A percentile compares a stretch with the other conserved stretches of the same genome.
Conservation (phyloP, 164 flowering plant genomes). For the Chloranthus sessilifolius region DNA sequence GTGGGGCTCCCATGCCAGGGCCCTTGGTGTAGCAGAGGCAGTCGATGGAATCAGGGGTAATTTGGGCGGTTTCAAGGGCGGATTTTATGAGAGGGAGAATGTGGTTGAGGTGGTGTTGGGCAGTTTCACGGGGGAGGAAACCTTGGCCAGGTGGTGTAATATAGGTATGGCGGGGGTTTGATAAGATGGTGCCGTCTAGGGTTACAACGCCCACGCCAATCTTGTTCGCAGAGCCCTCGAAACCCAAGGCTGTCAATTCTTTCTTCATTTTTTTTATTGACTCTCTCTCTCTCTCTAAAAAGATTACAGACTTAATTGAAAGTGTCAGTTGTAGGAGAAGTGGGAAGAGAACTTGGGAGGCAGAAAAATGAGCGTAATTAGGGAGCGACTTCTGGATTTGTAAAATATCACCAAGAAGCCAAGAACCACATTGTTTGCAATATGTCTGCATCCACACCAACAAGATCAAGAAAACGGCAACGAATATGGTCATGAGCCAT, state of each 20-base stretch:
- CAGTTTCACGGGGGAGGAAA: conserved; percentile 92
- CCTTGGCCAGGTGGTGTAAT: conserved; percentile 98
- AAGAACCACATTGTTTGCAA: no score
- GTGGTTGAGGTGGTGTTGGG: conserved; percentile 87
- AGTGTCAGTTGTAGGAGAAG: no score
- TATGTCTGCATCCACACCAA: no score
- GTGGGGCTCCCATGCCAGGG: conserved; percentile 98
- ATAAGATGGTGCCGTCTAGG: conserved; percentile 76
- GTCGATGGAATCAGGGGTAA: conserved; percentile 62
- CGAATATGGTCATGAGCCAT: no score
- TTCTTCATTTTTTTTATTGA: neutral
- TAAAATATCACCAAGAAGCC: no score
- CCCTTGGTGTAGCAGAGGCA: conserved; percentile 98
- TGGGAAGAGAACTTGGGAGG: no score
- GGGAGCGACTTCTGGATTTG: no score
- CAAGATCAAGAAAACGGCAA: no score
- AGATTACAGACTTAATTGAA: no score
- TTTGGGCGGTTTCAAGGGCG: conserved; percentile 51
- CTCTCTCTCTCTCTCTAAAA: conserved; percentile 4
- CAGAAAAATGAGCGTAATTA: no score
- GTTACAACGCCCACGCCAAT: conserved; percentile 95
- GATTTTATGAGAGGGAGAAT: conserved; percentile 72
- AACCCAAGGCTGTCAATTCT: conserved; percentile 65
- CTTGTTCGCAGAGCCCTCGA: conserved; percentile 97
- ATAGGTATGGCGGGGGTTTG: conserved; percentile 95